A percentile compares a stretch with the other conserved stretches of the same genome.
Conservation (phyloP, 2,329 filamentous ascomycete species). For the Trichoderma koningiopsis region DNA sequence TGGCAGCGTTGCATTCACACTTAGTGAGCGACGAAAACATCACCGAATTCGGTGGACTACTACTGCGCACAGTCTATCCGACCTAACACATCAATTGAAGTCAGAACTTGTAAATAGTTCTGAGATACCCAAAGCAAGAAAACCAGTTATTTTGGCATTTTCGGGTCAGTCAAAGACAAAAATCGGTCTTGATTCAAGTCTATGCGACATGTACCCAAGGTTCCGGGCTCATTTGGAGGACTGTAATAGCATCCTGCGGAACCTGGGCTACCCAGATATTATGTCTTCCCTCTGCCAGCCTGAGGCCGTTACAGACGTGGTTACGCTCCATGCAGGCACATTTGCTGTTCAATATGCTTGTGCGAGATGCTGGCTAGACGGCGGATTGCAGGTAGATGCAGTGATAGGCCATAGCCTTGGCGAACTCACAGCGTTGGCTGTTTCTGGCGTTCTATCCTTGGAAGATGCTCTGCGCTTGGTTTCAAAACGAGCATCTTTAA, state of each 20-base stretch:
- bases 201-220: constrained; percentile 27
- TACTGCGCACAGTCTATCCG: constrained; percentile 10
- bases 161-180: constrained; percentile 40
- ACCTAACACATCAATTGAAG: constrained; percentile 10
- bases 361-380: constrained; percentile 31
- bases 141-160: constrained; percentile 40
- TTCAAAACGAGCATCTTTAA: constrained; percentile 37
- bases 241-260: constrained; percentile 37
- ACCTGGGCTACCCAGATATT: constrained; percentile 36
- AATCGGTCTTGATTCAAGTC: constrained; percentile 24
- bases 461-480: constrained; percentile 34
- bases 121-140: constrained; percentile 22
- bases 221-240: constrained; percentile 38
- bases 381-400: constrained; percentile 23
- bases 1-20: constrained; percentile 26
- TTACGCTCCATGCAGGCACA: constrained; percentile 24
- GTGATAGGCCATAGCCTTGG: constrained; percentile 24
- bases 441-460: constrained; percentile 1
- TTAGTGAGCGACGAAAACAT: constrained; percentile 29
- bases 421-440: constrained; percentile 19
- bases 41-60: constrained; percentile 27
- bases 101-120: neutral
- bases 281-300: constrained; percentile 37
- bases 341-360: constrained; percentile 31
- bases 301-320: constrained; percentile 28